Conservation (phyloP, 176 grass and related monocot genomes). For the Neostapfia colusana region DNA sequence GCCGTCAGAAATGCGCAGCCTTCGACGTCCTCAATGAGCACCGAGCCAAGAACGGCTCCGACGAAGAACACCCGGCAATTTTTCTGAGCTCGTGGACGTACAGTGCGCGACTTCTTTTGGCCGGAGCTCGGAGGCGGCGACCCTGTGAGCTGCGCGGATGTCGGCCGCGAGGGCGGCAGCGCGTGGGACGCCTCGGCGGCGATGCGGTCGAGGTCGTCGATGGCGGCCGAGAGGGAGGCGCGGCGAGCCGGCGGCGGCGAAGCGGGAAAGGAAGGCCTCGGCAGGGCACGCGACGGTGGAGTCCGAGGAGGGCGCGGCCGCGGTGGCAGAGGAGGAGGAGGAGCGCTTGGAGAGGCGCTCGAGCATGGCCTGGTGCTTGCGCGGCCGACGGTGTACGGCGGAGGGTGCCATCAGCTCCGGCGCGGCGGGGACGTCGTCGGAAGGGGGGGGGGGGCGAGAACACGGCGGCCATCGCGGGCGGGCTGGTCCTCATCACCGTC, state of each 20-base stretch:
- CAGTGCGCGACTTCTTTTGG: constrained; percentile 78
- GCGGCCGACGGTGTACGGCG: constrained; percentile 82
- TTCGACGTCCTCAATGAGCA: constrained; percentile 74
- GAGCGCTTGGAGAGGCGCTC: constrained; percentile 73
- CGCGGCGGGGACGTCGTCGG: constrained; percentile 59
- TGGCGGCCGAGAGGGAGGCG: constrained; percentile 47
- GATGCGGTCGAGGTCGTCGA: constrained; percentile 63
- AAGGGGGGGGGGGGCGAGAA: constrained; percentile 81
- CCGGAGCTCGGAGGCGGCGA: constrained; percentile 41
- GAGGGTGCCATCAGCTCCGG: constrained; percentile 90
- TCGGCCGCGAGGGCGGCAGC: constrained; percentile 64
- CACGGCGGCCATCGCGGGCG: constrained; percentile 54
- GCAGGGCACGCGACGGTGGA: constrained; percentile 32
- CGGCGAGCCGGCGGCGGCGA: constrained; percentile 50
- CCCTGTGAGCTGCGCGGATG: constrained; percentile 60
- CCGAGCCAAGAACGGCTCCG: constrained; percentile 70
- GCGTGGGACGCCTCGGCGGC: constrained; percentile 72
- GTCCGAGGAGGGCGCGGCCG: constrained; percentile 12
- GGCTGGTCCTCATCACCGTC: constrained; percentile 64
- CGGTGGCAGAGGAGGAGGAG: background rate
- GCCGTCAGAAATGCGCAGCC: constrained; percentile 66
- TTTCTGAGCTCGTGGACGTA: constrained; percentile 63
- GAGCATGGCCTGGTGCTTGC: constrained; percentile 72
- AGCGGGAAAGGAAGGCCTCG: constrained; percentile 49
- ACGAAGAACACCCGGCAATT: constrained; percentile 70